Evolutionary conservation across 148 eudicot genomes (phyloP), one percentile per base, ranked within the genome.

Genomic region (Diospyros kaki): DNA sequence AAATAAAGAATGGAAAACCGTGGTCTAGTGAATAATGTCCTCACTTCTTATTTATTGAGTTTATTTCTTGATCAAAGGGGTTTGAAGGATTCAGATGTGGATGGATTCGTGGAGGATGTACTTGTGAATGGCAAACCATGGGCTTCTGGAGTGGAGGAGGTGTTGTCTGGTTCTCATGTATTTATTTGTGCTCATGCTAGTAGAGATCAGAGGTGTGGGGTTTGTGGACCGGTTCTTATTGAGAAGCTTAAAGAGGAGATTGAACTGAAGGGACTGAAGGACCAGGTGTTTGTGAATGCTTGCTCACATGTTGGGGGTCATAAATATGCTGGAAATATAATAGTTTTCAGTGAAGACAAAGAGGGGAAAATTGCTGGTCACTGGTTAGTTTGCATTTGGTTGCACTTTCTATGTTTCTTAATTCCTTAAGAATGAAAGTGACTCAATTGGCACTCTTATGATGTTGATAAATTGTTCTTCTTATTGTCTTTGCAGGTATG

Each of bases 281-380:
- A 87, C 17, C 86, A 86, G 55, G 86, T 89, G 42, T 82, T 79
- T 71, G 91, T 91, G 74, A 86, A 81, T 79, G 86, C 97, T 75
- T 91, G 93, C 78, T 91, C 97, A 44, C 97, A 91, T 78, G 73
- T 91, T 68, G 97, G 97, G 48, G 93, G 93, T 5, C 97, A 91
- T 82, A 91, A 91, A 83, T 91, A 91, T 82, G 93, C 97, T 63
- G 97, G 97, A 39, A 91, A 91, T 74, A 72, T 89, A 58, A 89
- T 91, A 51, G 87, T 86, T 58, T 91, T 86, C 73, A 87, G 90
- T 73, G 89, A 90, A 5, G 80, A 79, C 78, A 52, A 81, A 18
- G 85, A 89, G 54, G 93, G 90, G 68, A 89, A 91, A 80, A 81
- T 89, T 64, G 71, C 76, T 69, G 97, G 97, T 52, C 89, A 91